Percentiles rank a stretch among this genome's conserved stretches.
These are phyloP conservation scores for Monosporozyma solicola DNA, from an alignment of 805 yeast species.

Conservation along the genomic window DNA sequence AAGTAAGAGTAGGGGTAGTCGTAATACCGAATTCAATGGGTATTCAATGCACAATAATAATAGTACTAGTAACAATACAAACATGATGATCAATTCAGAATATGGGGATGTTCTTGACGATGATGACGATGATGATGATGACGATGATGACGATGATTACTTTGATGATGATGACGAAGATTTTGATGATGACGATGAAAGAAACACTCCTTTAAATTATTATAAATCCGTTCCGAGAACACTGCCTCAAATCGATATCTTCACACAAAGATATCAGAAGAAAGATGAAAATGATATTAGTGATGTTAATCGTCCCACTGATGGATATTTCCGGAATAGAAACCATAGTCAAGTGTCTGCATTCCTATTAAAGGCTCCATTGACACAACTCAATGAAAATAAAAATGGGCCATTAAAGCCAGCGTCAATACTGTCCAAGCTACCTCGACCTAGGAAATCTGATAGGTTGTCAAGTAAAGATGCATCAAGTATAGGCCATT, in stretches of 20 bases:
- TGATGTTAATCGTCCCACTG: background rate
- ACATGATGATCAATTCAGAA: background rate
- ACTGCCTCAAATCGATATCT: constrained; percentile 3
- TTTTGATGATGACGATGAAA: constrained; percentile 1
- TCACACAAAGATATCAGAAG: background rate
- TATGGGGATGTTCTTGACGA: background rate
- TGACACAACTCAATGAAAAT: background rate
- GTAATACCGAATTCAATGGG: background rate
- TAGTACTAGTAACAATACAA: background rate
- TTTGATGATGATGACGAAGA: constrained; percentile 2
- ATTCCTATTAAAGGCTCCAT: background rate
- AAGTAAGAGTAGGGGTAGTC: background rate
- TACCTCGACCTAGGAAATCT: background rate
- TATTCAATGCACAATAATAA: background rate
- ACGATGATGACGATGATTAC: constrained; percentile 2
- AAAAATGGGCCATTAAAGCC: background rate
- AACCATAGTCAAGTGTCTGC: constrained; percentile 1
- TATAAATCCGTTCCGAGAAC: constrained; percentile 3
- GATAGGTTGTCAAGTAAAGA: background rate
- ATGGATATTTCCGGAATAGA: background rate
- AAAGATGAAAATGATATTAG: background rate
- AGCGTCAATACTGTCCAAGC: background rate
- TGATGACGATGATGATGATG: constrained; percentile 1
- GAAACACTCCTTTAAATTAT: background rate
- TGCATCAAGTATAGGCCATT: background rate